These are phyloP conservation scores for Paramarasmius palmivorus DNA, from an alignment of 1,284 basidiomycete species.

Conservation along the genomic window DNA sequence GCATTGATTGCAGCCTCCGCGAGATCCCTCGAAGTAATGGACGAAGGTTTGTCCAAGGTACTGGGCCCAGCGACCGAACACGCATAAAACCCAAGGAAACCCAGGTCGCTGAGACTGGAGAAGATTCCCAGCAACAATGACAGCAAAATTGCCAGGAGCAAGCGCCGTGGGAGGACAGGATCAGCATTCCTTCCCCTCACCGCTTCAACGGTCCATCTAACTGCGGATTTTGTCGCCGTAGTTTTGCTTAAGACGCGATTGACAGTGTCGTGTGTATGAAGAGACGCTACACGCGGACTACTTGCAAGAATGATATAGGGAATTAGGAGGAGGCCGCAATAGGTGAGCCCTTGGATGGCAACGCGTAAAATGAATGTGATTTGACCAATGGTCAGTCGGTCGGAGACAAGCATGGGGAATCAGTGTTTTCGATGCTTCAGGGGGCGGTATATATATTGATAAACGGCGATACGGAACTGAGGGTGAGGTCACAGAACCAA, in stretches of 20 bases:
- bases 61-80: background rate
- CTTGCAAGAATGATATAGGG: slow-evolving; percentile 20
- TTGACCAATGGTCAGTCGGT: slow-evolving; percentile 19
- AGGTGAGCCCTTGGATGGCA: slow-evolving; percentile 20
- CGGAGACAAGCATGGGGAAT: slow-evolving; percentile 10
- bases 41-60: background rate
- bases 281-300: slow-evolving; percentile 18
- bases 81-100: background rate
- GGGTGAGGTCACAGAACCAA: too few relatives aligned
- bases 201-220: slow-evolving; percentile 18
- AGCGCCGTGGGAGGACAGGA: background rate
- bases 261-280: slow-evolving; percentile 23
- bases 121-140: slow-evolving; percentile 1
- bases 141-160: background rate
- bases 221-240: slow-evolving; percentile 11
- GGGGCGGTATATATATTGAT: too few relatives aligned
- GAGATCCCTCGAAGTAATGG: background rate
- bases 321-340: slow-evolving; percentile 20
- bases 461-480: too few relatives aligned
- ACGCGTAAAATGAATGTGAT: slow-evolving; percentile 23
- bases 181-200: slow-evolving; percentile 8
- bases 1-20: slow-evolving; percentile 9
- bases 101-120: slow-evolving; percentile 5
- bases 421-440: too few relatives aligned
- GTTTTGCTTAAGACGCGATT: slow-evolving; percentile 20